Conservation (phyloP, 1,284 basidiomycete species). For the Austropuccinia psidii region DNA sequence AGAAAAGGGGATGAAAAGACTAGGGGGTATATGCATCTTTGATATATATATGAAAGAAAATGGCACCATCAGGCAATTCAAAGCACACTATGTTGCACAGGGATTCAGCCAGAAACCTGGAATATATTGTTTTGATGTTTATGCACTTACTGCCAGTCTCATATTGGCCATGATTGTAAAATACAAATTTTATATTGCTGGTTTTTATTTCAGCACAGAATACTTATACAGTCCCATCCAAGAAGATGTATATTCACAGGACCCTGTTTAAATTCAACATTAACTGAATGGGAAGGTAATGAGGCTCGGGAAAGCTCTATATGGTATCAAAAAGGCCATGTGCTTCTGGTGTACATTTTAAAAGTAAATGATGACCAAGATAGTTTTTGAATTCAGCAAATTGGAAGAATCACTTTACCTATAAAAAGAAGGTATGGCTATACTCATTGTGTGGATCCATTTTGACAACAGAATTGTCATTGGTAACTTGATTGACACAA, state of each 20-base stretch:
- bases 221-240: slow-evolving; percentile 15
- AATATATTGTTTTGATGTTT: neutral
- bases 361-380: neutral
- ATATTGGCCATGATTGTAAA: neutral
- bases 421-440: neutral
- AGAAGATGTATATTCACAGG: neutral
- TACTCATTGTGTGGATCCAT: slow-evolving; percentile 1
- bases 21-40: neutral
- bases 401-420: neutral
- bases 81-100: neutral
- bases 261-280: neutral
- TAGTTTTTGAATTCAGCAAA: neutral
- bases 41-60: neutral
- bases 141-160: neutral
- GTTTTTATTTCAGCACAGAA: slow-evolving; percentile 1
- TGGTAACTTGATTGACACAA: neutral
- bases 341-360: slow-evolving; percentile 7
- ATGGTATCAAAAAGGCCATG: neutral
- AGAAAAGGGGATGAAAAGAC: neutral
- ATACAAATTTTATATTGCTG: neutral
- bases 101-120: neutral
- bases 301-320: slow-evolving; percentile 2
- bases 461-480: neutral
- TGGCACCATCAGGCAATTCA: neutral
- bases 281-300: neutral